Evolutionary conservation across 2,329 filamentous ascomycete species (phyloP).

Genomic region (Monosporascus sp.): DNA sequence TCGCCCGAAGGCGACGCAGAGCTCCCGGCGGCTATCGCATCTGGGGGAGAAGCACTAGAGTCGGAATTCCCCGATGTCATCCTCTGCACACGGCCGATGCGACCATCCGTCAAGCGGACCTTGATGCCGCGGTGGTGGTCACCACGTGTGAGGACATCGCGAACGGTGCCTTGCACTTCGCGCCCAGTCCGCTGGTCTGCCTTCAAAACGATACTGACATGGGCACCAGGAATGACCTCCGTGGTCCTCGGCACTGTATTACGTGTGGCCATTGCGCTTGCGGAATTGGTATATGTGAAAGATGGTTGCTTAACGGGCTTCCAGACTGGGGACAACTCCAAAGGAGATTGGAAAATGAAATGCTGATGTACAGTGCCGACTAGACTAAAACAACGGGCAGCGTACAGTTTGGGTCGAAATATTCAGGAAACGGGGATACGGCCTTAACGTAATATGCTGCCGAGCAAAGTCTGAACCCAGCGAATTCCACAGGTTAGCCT

Average conservation of each 20-base stretch:
- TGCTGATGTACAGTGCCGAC: no score
- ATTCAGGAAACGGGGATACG: no score
- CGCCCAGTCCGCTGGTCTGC: conserved; percentile 68
- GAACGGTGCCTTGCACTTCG: conserved; percentile 61
- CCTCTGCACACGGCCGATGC: conserved; percentile 68
- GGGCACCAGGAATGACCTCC: conserved; percentile 54
- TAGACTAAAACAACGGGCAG: no score
- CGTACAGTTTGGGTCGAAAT: no score
- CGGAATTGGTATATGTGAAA: no score
- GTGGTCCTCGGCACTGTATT: conserved; percentile 37
- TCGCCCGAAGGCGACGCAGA: conserved; percentile 4
- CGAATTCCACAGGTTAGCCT: no score
- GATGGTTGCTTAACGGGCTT: no score
- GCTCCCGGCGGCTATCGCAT: not conserved
- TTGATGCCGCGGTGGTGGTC: conserved; percentile 77
- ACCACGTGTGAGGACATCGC: conserved; percentile 63
- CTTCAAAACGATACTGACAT: conserved; percentile 70
- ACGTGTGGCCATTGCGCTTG: conserved; percentile 2
- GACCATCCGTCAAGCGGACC: conserved; percentile 64
- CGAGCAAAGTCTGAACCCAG: no score
- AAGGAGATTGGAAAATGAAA: no score
- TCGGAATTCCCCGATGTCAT: conserved; percentile 31
- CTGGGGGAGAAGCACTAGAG: conserved; percentile 4
- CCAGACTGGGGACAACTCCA: no score
- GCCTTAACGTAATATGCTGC: no score